Conservation (phyloP, 2,329 filamentous ascomycete species). For the Diplodia intermedia region DNA sequence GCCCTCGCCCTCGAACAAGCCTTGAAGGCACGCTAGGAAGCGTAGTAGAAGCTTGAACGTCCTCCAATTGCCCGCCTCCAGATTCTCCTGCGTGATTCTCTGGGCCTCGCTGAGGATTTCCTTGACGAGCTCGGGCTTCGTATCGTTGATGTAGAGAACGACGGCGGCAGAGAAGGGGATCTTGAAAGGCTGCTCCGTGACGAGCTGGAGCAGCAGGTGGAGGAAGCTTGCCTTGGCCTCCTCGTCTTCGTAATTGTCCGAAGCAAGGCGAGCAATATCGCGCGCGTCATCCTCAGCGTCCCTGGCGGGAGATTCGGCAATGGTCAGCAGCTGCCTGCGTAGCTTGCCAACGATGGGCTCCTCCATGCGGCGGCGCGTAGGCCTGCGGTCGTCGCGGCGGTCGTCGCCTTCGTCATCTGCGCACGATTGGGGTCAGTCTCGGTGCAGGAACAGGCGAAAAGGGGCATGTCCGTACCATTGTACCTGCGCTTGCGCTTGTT, state of each 20-base stretch:
- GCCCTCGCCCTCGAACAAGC: conserved; percentile 80
- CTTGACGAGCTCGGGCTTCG: conserved; percentile 75
- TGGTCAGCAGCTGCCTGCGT: conserved; percentile 45
- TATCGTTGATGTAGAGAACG: conserved; percentile 77
- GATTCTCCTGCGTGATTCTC: conserved; percentile 67
- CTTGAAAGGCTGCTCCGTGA: conserved; percentile 92
- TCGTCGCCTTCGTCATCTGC: conserved; percentile 38
- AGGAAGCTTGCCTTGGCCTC: conserved; percentile 77
- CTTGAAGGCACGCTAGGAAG: conserved; percentile 85
- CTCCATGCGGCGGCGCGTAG: conserved; percentile 45
- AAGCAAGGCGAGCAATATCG: conserved; percentile 66
- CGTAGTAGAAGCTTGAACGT: conserved; percentile 89
- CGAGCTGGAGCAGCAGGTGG: conserved; percentile 76
- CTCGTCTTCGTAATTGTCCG: conserved; percentile 79
- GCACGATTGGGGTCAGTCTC: background rate
- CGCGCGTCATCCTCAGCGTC: conserved; percentile 45
- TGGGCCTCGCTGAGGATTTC: conserved; percentile 72
- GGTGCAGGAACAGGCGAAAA: background rate
- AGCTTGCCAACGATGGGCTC: conserved; percentile 46
- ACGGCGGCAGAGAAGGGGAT: conserved; percentile 92
- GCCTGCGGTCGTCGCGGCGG: conserved; percentile 42
- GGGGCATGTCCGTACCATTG: conserved; percentile 67
- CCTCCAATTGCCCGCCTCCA: conserved; percentile 81
- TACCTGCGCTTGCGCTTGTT: conserved; percentile 77
- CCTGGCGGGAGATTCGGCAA: conserved; percentile 44